phyloP scores from a whole-genome alignment of 345 rosid species.

The Pugionium cornutum region DNA sequence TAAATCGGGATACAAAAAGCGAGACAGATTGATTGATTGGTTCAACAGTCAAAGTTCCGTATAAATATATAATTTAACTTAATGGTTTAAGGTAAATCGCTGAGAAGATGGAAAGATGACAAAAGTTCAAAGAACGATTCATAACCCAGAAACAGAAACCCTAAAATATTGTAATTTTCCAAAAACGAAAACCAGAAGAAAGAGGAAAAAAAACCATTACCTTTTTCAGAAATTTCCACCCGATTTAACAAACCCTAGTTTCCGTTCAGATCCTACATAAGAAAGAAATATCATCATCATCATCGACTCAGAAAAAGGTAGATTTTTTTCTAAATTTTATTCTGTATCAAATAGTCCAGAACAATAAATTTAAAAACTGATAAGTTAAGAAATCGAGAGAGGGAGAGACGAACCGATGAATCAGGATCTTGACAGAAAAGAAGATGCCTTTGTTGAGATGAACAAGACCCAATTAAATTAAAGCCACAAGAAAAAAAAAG shows the following conservation, averaged over 20 bases:
- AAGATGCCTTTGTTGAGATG: slow-evolving; percentile 25
- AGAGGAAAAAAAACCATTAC: neutral
- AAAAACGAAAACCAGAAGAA: slow-evolving; percentile 16
- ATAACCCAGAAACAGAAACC: slow-evolving; percentile 36
- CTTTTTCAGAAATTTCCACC: slow-evolving; percentile 23
- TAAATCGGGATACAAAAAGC: slow-evolving; percentile 1
- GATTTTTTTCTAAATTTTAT: neutral
- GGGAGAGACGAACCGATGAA: slow-evolving; percentile 33
- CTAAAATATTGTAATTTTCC: slow-evolving; percentile 19
- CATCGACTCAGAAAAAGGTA: neutral
- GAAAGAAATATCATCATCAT: slow-evolving; percentile 6
- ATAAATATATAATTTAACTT: neutral
- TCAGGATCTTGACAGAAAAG: slow-evolving; percentile 37
- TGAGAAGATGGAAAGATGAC: slow-evolving; percentile 33
- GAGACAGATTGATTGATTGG: neutral
- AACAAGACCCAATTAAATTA: slow-evolving; percentile 28
- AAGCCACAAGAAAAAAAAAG: slow-evolving; percentile 29
- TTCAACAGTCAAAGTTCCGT: slow-evolving; percentile 24
- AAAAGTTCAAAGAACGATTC: slow-evolving; percentile 25
- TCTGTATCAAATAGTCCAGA: neutral
- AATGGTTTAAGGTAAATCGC: slow-evolving; percentile 13
- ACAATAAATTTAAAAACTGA: neutral
- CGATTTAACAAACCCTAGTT: slow-evolving; percentile 15
- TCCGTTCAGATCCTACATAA: slow-evolving; percentile 38
- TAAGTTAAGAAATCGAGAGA: slow-evolving; percentile 8